Evolutionary conservation across 2,329 filamentous ascomycete genomes (phyloP).

Genomic region (Stachybotrys elegans): DNA sequence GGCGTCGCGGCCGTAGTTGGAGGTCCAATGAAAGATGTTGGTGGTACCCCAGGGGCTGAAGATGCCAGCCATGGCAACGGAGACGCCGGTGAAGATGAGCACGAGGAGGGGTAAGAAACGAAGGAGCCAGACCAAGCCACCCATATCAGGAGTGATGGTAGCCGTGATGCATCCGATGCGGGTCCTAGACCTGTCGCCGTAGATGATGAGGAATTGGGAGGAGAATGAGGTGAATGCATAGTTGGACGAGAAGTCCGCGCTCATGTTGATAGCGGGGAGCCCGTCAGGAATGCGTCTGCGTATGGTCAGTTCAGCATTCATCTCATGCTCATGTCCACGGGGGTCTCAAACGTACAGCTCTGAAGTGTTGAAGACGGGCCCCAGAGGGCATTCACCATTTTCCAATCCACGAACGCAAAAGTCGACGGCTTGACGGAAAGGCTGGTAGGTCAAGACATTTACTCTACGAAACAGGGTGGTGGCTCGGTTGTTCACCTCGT

Average conservation of each 20-base stretch:
- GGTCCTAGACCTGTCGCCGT: conserved; percentile 61
- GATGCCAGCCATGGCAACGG: conserved; percentile 78
- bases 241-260: conserved; percentile 69
- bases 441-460: conserved; percentile 72
- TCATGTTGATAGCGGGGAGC: conserved; percentile 69
- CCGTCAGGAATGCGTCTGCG: conserved; percentile 30
- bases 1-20: conserved; percentile 91
- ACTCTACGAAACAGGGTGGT: conserved; percentile 71
- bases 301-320: conserved; percentile 6
- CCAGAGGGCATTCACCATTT: conserved; percentile 68
- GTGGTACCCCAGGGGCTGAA: conserved; percentile 91
- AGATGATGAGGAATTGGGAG: conserved; percentile 67
- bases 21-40: conserved; percentile 93
- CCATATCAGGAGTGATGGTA: conserved; percentile 80
- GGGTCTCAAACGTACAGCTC: conserved; percentile 27
- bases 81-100: conserved; percentile 72
- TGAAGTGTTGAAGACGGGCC: conserved; percentile 58
- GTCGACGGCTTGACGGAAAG: conserved; percentile 48
- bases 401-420: conserved; percentile 62
- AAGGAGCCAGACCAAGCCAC: conserved; percentile 62
- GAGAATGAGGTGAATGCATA: conserved; percentile 84
- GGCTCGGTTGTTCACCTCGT: conserved; percentile 44
- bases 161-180: conserved; percentile 75
- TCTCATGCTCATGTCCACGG: not conserved
- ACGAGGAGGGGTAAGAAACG: conserved; percentile 74